phyloP scores from a whole-genome alignment of 331 rosid species.

The Ulmus americana region DNA sequence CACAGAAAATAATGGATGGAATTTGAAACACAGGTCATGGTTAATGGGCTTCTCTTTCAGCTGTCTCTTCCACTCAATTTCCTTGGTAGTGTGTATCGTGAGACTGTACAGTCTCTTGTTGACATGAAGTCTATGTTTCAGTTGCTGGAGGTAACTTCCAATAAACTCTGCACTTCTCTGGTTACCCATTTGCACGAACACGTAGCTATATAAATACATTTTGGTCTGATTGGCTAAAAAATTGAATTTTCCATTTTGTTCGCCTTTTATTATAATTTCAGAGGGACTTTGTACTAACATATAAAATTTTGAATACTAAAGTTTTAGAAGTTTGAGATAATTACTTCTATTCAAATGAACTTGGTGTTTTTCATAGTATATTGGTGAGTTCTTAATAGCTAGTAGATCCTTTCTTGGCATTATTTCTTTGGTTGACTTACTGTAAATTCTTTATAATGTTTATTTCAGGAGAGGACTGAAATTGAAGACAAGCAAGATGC shows the following conservation, averaged over 20 bases:
- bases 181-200: neutral
- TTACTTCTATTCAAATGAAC: neutral
- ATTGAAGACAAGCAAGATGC: constrained; percentile 58
- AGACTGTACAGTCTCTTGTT: constrained; percentile 90
- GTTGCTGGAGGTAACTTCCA: constrained; percentile 73
- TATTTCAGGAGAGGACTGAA: constrained; percentile 70
- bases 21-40: constrained; percentile 71
- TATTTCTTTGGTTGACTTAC: constrained; percentile 9
- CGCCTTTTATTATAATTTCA: neutral
- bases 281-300: neutral
- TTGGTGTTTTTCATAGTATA: neutral
- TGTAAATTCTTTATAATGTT: constrained; percentile 11
- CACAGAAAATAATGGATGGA: constrained; percentile 19
- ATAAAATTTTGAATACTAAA: neutral
- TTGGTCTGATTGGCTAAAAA: no score
- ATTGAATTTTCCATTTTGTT: no score
- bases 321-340: neutral
- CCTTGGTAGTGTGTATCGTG: constrained; percentile 97
- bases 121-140: constrained; percentile 98
- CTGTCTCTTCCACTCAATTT: constrained; percentile 94
- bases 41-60: constrained; percentile 97
- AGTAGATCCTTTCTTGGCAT: neutral
- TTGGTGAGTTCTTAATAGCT: neutral
- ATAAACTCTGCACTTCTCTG: no score
- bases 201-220: no score